Evolutionary conservation across 1,139 yeast genomes (phyloP).

Genomic region (Geotrichum aggregatum): DNA sequence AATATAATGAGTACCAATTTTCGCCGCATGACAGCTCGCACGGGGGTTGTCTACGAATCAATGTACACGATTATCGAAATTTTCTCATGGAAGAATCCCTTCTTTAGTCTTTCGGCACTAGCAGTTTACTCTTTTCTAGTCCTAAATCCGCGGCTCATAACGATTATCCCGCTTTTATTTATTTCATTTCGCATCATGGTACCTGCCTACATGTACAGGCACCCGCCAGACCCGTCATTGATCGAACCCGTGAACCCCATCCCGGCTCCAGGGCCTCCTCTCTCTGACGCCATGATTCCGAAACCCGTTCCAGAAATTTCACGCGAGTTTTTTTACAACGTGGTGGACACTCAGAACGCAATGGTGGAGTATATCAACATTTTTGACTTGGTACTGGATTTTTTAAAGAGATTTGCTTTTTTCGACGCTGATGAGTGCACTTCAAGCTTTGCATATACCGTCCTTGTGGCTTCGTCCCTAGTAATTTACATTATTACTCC

Average conservation of each 20-base stretch:
- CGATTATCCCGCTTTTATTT: conserved; percentile 52
- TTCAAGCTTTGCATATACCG: conserved; percentile 41
- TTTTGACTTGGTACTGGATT: conserved; percentile 54
- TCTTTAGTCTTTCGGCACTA: conserved; percentile 57
- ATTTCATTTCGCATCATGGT: conserved; percentile 56
- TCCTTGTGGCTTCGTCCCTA: conserved; percentile 40
- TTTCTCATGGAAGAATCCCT: conserved; percentile 62
- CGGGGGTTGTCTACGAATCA: conserved; percentile 48
- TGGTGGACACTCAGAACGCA: conserved; percentile 81
- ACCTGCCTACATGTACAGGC: conserved; percentile 61
- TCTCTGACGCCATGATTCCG: conserved; percentile 51
- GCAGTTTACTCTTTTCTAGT: conserved; percentile 55
- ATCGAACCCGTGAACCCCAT: conserved; percentile 20
- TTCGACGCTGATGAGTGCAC: conserved; percentile 63
- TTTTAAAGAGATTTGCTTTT: conserved; percentile 57
- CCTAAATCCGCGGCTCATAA: conserved; percentile 57
- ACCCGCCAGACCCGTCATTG: conserved; percentile 35
- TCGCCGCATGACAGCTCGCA: conserved; percentile 59
- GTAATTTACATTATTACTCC: conserved; percentile 37
- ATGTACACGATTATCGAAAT: conserved; percentile 49
- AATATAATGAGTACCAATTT: conserved; percentile 68
- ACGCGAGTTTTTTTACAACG: conserved; percentile 69
- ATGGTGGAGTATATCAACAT: conserved; percentile 64
- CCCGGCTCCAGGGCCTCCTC: conserved; percentile 48
- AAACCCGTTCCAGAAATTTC: conserved; percentile 77